A percentile compares a stretch with the other conserved stretches of the same genome.
Conservation (phyloP, 2,329 filamentous ascomycete genomes). For the Capronia coronata region DNA sequence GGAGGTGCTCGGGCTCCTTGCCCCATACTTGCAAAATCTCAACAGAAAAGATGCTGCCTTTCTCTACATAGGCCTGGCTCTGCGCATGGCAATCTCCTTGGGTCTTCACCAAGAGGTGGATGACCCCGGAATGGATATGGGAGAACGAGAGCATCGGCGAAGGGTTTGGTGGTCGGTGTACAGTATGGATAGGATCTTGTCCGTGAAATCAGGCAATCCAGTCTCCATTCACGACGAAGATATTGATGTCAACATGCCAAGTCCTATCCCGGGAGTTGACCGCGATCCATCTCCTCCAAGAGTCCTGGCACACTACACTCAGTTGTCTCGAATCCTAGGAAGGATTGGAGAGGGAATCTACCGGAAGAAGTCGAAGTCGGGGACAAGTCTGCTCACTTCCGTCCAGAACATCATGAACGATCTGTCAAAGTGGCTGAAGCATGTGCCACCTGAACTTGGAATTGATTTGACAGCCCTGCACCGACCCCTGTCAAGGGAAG, state of each 20-base stretch:
- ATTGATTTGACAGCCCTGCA: constrained; percentile 45
- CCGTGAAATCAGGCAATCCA: constrained; percentile 51
- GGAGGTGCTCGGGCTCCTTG: constrained; percentile 49
- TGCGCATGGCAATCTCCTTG: constrained; percentile 53
- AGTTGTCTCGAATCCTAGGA: constrained; percentile 49
- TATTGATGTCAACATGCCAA: constrained; percentile 41
- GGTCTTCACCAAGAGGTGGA: constrained; percentile 51
- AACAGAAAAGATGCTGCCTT: constrained; percentile 52
- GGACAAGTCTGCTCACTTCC: constrained; percentile 44
- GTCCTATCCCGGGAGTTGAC: constrained; percentile 33
- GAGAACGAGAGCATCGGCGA: constrained; percentile 45
- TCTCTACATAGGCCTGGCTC: constrained; percentile 48
- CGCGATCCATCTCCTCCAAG: constrained; percentile 42
- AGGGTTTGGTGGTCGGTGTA: constrained; percentile 54
- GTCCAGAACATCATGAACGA: constrained; percentile 48
- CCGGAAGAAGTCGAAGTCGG: constrained; percentile 43
- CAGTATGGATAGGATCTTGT: constrained; percentile 48
- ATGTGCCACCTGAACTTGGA: constrained; percentile 44
- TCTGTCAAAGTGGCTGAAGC: constrained; percentile 46
- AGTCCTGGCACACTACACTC: constrained; percentile 48
- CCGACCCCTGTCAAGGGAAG: constrained; percentile 42
- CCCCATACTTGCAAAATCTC: constrained; percentile 54
- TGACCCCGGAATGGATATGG: constrained; percentile 36
- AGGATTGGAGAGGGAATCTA: constrained; percentile 47
- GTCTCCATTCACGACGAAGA: constrained; percentile 52